Evolutionary conservation across 2,329 filamentous ascomycete species (phyloP).

Genomic region (Mollisiaceae sp.): DNA sequence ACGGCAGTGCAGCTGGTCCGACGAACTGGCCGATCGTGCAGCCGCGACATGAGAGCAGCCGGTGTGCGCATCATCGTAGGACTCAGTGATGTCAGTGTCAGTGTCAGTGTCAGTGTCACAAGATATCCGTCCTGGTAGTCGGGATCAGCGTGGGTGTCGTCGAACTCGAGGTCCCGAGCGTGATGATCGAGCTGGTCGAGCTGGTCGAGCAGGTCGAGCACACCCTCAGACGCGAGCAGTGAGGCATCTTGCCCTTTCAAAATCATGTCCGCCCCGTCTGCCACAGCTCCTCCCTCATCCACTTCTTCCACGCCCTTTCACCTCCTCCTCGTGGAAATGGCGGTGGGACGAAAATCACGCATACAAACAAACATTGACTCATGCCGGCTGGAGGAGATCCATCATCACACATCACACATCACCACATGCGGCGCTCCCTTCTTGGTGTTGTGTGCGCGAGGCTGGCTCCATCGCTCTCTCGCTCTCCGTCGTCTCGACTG

Average conservation of each 20-base stretch:
- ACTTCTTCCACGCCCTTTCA: slow-evolving; percentile 1
- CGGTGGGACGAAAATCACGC: not conserved
- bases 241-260: slow-evolving; percentile 9
- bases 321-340: slow-evolving; percentile 4
- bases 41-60: not conserved
- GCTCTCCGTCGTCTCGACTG: too few species aligned
- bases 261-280: not conserved
- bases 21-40: slow-evolving; percentile 1
- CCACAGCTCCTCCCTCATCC: slow-evolving; percentile 7
- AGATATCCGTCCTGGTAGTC: not conserved
- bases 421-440: not conserved
- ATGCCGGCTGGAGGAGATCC: not conserved
- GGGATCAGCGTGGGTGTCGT: not conserved
- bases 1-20: not conserved
- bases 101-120: not conserved
- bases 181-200: too few species aligned
- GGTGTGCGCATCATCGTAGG: not conserved
- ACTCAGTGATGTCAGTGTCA: slow-evolving; percentile 6
- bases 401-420: not conserved
- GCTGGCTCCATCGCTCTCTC: slow-evolving; percentile 3
- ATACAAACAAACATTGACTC: slow-evolving; percentile 13
- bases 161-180: too few species aligned
- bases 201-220: too few species aligned
- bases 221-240: slow-evolving; percentile 7
- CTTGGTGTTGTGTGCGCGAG: not conserved